A percentile compares a stretch with the other conserved stretches of the same genome.
phyloP scores from a whole-genome alignment of 768 basidiomycete genomes.

The Boletus tomentosulus region DNA sequence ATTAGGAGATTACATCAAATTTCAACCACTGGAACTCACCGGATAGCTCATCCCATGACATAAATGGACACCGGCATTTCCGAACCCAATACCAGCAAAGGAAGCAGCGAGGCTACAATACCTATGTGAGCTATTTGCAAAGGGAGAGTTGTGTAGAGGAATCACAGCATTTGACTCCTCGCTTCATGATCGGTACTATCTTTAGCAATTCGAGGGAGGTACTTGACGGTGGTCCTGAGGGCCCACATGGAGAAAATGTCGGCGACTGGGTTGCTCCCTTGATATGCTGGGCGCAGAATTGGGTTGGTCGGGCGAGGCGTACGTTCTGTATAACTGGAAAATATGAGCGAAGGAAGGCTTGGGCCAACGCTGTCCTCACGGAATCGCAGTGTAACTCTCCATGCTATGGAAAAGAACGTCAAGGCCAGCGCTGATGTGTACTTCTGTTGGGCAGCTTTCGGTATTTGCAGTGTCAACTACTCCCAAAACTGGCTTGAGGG shows the following conservation, averaged over 20 bases:
- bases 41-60: constrained; percentile 90
- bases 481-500: constrained; percentile 85
- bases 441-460: constrained; percentile 82
- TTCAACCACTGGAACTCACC: constrained; percentile 39
- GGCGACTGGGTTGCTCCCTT: constrained; percentile 90
- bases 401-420: constrained; percentile 96
- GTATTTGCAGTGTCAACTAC: constrained; percentile 90
- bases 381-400: constrained; percentile 93
- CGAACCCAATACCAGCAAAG: constrained; percentile 94
- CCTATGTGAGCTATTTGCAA: neutral
- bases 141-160: neutral
- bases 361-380: constrained; percentile 43
- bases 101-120: constrained; percentile 74
- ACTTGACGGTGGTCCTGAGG: constrained; percentile 79
- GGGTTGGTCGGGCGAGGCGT: constrained; percentile 88
- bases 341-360: constrained; percentile 4
- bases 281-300: constrained; percentile 86
- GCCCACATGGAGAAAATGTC: constrained; percentile 98
- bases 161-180: constrained; percentile 83
- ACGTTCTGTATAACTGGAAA: constrained; percentile 77
- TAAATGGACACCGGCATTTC: constrained; percentile 88
- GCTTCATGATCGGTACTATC: constrained; percentile 79
- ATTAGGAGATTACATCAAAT: neutral
- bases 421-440: constrained; percentile 92
- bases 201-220: constrained; percentile 82